phyloP scores from a whole-genome alignment of 306 rosid species.

The Sindora glabra region DNA sequence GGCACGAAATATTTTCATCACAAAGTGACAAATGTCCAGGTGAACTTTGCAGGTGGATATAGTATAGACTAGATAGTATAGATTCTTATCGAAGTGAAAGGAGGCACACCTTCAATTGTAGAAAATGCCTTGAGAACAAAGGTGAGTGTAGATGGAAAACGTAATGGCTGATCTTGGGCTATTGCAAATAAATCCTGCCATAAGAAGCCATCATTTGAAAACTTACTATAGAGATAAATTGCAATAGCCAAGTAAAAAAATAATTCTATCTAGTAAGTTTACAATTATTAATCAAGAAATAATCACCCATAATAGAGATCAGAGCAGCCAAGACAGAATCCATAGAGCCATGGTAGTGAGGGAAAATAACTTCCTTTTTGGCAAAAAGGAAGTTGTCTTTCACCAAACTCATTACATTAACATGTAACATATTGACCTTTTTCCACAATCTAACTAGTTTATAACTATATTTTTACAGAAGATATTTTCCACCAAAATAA shows the following conservation, averaged over 20 bases:
- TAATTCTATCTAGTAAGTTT: not conserved
- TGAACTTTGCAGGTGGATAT: no score
- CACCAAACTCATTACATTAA: no score
- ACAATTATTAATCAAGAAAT: not conserved
- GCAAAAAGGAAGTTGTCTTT: no score
- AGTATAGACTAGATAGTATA: no score
- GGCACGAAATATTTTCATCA: no score
- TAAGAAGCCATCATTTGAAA: conserved; percentile 2
- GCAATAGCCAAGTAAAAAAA: not conserved
- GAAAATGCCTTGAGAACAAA: conserved; percentile 86
- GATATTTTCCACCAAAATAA: no score
- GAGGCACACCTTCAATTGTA: conserved; percentile 71
- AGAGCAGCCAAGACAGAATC: not conserved
- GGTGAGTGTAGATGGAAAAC: conserved; percentile 86
- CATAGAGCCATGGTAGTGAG: not conserved
- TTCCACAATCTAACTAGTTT: no score
- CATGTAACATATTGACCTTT: no score
- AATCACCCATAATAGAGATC: not conserved
- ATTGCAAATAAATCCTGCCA: conserved; percentile 84
- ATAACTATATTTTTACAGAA: no score
- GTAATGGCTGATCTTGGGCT: conserved; percentile 85
- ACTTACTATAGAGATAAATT: not conserved
- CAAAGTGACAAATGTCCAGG: no score
- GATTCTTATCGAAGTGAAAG: not conserved
- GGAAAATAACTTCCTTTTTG: no score